Evolutionary conservation across 176 grass and related monocot species (phyloP), one percentile per base, ranked within the genome.

Genomic region (Aegilops longissima): DNA sequence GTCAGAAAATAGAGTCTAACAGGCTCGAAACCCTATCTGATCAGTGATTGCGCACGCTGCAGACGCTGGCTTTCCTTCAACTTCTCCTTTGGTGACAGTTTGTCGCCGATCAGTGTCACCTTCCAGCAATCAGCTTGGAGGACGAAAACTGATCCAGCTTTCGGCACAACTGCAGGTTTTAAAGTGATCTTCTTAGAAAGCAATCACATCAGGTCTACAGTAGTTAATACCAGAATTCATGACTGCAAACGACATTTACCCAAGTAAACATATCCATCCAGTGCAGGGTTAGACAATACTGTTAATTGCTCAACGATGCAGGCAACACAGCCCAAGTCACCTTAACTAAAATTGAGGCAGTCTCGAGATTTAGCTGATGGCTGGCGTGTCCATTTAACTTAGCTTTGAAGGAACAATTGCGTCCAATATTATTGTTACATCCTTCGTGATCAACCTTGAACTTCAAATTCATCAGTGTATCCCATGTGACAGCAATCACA

Each of bases 91-190:
- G 80, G 87, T 14, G 91, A 98, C 44, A 98, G 83, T 69, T 89
- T 95, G 80, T 94, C 86, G 0, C 96, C 93, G 6, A 87, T 90
- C 38, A 98, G 84, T 70, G 93, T 95, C 4, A 95, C 87, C 78
- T 87, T 95, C 91, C 90, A 98, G 70, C 77, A 87, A 20, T 88
- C 91, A 12, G 86, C 91, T 95, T 94, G 93, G 80, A 98, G 89
- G 76, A 98, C 71, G 88, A 98, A 98, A 29, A 98, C 89, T 8
- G 93, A 51, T 0, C 96, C 93, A 10, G 88, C 73, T 92, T 98
- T 98, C 8, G 90, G 91, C n/a, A 95, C 91, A 87, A 92, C 96
- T 98, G 88, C 10, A 44, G 51, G 79, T 89, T 79, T 74, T 40
- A 87, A 70, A 45, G n/a, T 24, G 42, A 79, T 11, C 18, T 49